phyloP scores from a whole-genome alignment of 2,329 filamentous ascomycete genomes.

The Hymenoscyphus infarciens region DNA sequence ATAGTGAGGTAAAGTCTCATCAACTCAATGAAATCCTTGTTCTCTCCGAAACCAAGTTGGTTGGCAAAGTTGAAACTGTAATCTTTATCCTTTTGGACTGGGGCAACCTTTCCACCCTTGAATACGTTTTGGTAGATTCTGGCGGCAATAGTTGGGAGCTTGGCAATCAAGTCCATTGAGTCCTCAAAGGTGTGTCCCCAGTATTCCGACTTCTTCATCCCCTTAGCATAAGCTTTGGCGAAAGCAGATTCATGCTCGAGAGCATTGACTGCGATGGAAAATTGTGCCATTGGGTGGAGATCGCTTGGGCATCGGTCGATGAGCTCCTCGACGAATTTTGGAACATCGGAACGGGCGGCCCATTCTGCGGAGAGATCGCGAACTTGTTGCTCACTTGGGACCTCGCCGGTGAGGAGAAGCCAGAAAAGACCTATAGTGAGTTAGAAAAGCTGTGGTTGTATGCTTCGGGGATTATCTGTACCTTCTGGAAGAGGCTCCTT shows the following conservation, averaged over 20 bases:
- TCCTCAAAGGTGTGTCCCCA: constrained; percentile 99
- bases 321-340: constrained; percentile 98
- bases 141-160: constrained; percentile 95
- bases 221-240: constrained; percentile 97
- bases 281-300: constrained; percentile 99
- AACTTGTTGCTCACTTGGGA: constrained; percentile 96
- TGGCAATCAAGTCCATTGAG: constrained; percentile 99
- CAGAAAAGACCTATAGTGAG: constrained; percentile 79
- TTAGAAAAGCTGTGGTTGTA: constrained; percentile 10
- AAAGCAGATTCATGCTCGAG: constrained; percentile 98
- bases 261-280: constrained; percentile 94
- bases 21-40: constrained; percentile 95
- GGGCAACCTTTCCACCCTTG: constrained; percentile 98
- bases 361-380: constrained; percentile 97
- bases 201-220: constrained; percentile 99
- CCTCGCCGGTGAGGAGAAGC: constrained; percentile 97
- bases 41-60: constrained; percentile 94
- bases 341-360: constrained; percentile 94
- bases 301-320: constrained; percentile 99
- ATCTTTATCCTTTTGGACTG: constrained; percentile 98
- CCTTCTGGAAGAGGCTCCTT: constrained; percentile 96
- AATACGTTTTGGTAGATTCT: constrained; percentile 99
- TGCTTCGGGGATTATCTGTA: constrained; percentile 36
- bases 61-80: constrained; percentile 99
- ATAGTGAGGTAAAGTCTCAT: constrained; percentile 99